Conservation (phyloP, 2,329 filamentous ascomycete species). For the Cladobotryum protrusum region DNA sequence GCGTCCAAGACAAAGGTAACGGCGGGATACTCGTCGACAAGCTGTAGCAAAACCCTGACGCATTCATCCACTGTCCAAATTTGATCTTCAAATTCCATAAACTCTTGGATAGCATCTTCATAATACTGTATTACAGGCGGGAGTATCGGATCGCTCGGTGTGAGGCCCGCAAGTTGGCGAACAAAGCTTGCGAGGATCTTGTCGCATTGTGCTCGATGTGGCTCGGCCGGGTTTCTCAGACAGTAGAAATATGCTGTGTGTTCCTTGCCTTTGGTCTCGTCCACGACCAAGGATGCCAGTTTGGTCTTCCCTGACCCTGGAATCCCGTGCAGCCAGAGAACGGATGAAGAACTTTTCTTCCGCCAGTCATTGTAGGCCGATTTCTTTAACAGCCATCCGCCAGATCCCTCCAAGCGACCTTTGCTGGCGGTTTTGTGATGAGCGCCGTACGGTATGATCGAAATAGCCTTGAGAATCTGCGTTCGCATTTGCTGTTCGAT, state of each 20-base stretch:
- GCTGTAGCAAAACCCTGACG: neutral
- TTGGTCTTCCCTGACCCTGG: conserved; percentile 4
- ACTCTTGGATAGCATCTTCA: neutral
- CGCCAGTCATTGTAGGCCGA: neutral
- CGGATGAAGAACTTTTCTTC: neutral
- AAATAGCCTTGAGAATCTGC: conserved; percentile 1
- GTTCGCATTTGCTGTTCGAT: conserved; percentile 1
- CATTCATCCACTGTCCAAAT: neutral
- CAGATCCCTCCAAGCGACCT: conserved; percentile 2
- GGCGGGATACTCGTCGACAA: conserved; percentile 3
- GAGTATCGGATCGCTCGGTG: conserved; percentile 1
- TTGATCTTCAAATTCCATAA: conserved; percentile 1
- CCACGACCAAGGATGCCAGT: conserved; percentile 1
- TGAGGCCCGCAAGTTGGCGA: conserved; percentile 1
- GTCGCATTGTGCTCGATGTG: conserved; percentile 4
- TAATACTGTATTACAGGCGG: conserved; percentile 1
- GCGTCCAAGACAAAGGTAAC: conserved; percentile 3
- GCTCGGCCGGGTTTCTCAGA: conserved; percentile 1
- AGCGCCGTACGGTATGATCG: conserved; percentile 1
- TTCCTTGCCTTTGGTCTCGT: conserved; percentile 1
- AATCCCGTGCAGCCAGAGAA: conserved; percentile 8
- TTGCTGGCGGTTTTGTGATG: conserved; percentile 4
- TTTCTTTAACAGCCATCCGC: conserved; percentile 2
- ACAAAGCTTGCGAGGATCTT: conserved; percentile 3
- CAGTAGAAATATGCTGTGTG: conserved; percentile 3